Evolutionary conservation across 768 basidiomycete genomes (phyloP).

Genomic region (Lentinula aciculospora): DNA sequence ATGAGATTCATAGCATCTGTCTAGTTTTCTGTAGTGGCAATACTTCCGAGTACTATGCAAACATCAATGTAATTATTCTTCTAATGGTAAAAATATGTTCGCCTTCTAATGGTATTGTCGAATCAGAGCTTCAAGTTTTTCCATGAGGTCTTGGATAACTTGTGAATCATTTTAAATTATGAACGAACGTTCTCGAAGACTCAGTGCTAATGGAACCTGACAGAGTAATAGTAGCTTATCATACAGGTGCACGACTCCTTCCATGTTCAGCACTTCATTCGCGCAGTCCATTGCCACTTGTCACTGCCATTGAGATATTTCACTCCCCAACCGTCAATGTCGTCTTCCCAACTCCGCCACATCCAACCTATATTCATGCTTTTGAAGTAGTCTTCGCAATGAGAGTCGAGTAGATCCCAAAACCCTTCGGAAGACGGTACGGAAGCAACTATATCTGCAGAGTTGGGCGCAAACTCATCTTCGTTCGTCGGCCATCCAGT

Average conservation of each 20-base stretch:
- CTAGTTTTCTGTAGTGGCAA: too few species aligned
- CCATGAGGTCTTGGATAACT: not conserved
- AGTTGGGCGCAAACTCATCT: conserved; percentile 14
- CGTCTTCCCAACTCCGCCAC: conserved; percentile 12
- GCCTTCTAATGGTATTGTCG: too few species aligned
- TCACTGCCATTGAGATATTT: conserved; percentile 10
- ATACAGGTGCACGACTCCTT: too few species aligned
- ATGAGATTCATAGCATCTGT: too few species aligned
- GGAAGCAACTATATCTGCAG: conserved; percentile 10
- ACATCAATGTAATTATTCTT: too few species aligned
- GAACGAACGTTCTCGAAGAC: too few species aligned
- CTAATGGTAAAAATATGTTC: too few species aligned
- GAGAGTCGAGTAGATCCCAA: conserved; percentile 11
- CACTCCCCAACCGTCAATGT: conserved; percentile 13
- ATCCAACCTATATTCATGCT: conserved; percentile 13
- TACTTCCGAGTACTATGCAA: too few species aligned
- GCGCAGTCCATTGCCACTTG: conserved; percentile 11
- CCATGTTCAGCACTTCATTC: conserved; percentile 2
- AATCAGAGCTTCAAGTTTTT: not conserved
- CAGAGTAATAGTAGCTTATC: too few species aligned
- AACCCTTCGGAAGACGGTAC: conserved; percentile 10
- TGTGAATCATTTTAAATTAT: too few species aligned
- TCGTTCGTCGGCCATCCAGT: conserved; percentile 14
- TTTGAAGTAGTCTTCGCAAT: conserved; percentile 13
- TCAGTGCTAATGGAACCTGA: too few species aligned